A percentile compares a stretch with the other conserved stretches of the same genome.
Conservation (phyloP, 345 rosid species). For the Bruguiera gymnorhiza region DNA sequence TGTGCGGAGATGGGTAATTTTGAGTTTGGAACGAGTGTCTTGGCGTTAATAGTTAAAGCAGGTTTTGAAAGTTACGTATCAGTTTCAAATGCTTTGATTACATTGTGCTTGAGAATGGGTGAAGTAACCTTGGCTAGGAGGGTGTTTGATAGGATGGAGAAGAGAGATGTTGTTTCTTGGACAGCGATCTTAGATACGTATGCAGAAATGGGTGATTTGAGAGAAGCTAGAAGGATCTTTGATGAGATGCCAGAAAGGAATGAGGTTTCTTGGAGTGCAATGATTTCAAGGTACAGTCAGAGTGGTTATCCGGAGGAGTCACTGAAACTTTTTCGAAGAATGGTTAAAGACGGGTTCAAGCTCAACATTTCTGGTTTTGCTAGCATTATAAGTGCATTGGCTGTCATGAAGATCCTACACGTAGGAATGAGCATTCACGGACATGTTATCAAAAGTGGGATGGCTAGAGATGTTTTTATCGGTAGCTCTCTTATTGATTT, state of each 20-base stretch:
- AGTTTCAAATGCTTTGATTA: constrained; percentile 51
- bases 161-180: constrained; percentile 58
- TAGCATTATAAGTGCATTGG: constrained; percentile 41
- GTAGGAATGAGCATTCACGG: constrained; percentile 50
- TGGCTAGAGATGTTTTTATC: constrained; percentile 33
- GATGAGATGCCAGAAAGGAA: constrained; percentile 54
- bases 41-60: constrained; percentile 45
- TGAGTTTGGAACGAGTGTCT: constrained; percentile 35
- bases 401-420: constrained; percentile 32
- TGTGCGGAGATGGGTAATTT: constrained; percentile 36
- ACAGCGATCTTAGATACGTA: constrained; percentile 52
- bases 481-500: constrained; percentile 46
- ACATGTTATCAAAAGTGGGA: constrained; percentile 36
- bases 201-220: constrained; percentile 40
- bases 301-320: constrained; percentile 48
- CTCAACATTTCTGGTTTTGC: constrained; percentile 45
- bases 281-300: constrained; percentile 59
- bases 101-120: constrained; percentile 45
- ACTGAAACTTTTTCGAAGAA: constrained; percentile 36
- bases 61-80: constrained; percentile 42
- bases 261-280: constrained; percentile 57
- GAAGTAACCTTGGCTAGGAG: constrained; percentile 38
- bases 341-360: constrained; percentile 35
- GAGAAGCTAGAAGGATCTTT: constrained; percentile 48
- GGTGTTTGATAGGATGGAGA: constrained; percentile 45